Percentiles rank a stretch among this genome's conserved stretches.
phyloP scores from a whole-genome alignment of 2,329 filamentous ascomycete species.

The Chrysoporthe cubensis region DNA sequence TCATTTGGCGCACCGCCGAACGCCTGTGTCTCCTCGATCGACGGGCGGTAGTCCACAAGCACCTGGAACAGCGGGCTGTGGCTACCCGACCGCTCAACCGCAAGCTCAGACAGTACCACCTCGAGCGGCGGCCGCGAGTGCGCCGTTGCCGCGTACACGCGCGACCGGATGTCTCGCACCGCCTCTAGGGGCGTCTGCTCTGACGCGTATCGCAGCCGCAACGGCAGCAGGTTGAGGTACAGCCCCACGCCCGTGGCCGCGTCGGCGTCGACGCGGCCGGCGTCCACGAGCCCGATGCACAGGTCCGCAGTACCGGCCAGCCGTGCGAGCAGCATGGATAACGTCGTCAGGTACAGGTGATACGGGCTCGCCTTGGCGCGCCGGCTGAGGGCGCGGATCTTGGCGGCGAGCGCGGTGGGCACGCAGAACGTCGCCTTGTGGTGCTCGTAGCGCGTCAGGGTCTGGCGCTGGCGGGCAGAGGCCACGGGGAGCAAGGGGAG shows the following conservation, averaged over 20 bases:
- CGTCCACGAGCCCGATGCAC: constrained; percentile 52
- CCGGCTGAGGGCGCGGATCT: not conserved
- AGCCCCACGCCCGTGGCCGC: constrained; percentile 45
- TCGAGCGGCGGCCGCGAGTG: not conserved
- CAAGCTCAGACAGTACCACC: not conserved
- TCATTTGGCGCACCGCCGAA: not conserved
- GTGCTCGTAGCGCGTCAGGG: not conserved
- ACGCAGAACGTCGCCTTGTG: not conserved
- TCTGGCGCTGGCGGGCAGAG: not conserved
- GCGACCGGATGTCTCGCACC: not conserved
- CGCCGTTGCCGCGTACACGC: not conserved
- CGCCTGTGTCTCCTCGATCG: not conserved
- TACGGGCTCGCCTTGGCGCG: not conserved
- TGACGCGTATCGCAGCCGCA: constrained; percentile 41
- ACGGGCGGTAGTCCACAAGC: constrained; percentile 38
- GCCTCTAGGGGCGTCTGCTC: constrained; percentile 39
- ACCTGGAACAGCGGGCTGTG: constrained; percentile 55
- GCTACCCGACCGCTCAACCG: not conserved
- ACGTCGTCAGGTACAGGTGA: constrained; percentile 40
- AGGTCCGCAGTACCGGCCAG: constrained; percentile 42
- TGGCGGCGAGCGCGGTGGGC: not conserved
- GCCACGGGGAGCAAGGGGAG: not conserved
- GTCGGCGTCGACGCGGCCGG: constrained; percentile 41
- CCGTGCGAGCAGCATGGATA: constrained; percentile 49
- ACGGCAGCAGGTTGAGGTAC: constrained; percentile 53